Conservation (phyloP, 2,329 filamentous ascomycete genomes). For the Cladosporium sp. region DNA sequence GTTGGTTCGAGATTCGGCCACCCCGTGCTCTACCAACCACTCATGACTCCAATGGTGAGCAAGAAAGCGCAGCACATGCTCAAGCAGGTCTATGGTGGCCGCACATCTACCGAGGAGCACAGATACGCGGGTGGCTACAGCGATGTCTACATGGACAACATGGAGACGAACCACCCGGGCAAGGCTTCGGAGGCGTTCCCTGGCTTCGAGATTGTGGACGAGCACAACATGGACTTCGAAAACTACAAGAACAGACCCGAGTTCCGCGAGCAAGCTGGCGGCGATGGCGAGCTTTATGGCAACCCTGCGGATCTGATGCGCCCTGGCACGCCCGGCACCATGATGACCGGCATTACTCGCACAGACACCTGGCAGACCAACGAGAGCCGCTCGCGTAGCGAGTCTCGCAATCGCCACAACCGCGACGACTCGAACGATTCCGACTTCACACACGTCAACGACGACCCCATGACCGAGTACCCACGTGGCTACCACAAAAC, state of each 20-base stretch:
- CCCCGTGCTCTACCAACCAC: slow-evolving; percentile 79
- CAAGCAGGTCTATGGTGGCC: slow-evolving; percentile 78
- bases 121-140: slow-evolving; percentile 68
- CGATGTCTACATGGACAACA: slow-evolving; percentile 79
- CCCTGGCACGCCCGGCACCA: slow-evolving; percentile 58
- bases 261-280: slow-evolving; percentile 83
- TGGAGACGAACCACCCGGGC: slow-evolving; percentile 59
- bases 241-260: slow-evolving; percentile 88
- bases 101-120: slow-evolving; percentile 59
- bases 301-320: slow-evolving; percentile 55
- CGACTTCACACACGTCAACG: slow-evolving; percentile 24
- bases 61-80: slow-evolving; percentile 83
- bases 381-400: slow-evolving; percentile 21
- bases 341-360: slow-evolving; percentile 31
- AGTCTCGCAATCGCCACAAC: slow-evolving; percentile 19
- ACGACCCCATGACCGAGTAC: slow-evolving; percentile 38
- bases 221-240: slow-evolving; percentile 80
- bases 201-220: slow-evolving; percentile 80
- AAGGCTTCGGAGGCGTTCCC: slow-evolving; percentile 43
- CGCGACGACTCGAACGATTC: slow-evolving; percentile 21
- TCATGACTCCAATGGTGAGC: slow-evolving; percentile 94
- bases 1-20: slow-evolving; percentile 80
- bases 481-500: slow-evolving; percentile 47
- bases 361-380: slow-evolving; percentile 28
- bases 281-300: slow-evolving; percentile 57